phyloP scores from a whole-genome alignment of 2,329 filamentous ascomycete genomes.

The Monosporascus sp. region DNA sequence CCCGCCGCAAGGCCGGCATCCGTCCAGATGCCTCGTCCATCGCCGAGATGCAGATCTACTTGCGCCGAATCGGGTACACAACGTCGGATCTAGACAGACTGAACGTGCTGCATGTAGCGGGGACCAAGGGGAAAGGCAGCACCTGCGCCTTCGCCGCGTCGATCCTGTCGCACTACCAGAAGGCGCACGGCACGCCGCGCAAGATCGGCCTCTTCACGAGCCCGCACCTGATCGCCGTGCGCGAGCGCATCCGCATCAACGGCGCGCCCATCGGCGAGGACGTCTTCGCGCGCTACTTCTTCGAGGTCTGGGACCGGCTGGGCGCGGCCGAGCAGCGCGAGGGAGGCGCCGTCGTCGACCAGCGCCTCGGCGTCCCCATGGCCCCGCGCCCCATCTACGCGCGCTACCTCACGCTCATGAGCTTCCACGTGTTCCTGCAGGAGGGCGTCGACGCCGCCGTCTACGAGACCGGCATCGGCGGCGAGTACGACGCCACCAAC shows the following conservation, averaged over 20 bases:
- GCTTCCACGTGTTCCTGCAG: slow-evolving; percentile 60
- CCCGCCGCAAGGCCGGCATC: slow-evolving; percentile 68
- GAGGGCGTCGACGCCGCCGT: slow-evolving; percentile 59
- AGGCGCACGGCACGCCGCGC: slow-evolving; percentile 25
- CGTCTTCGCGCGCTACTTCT: slow-evolving; percentile 61
- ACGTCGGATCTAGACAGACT: slow-evolving; percentile 50
- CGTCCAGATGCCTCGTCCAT: slow-evolving; percentile 65
- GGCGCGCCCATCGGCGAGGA: slow-evolving; percentile 51
- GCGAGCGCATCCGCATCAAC: slow-evolving; percentile 62
- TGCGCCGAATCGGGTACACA: slow-evolving; percentile 72
- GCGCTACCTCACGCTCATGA: slow-evolving; percentile 60
- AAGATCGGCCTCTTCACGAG: slow-evolving; percentile 63
- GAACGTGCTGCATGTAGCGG: slow-evolving; percentile 65
- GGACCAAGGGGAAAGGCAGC: slow-evolving; percentile 73
- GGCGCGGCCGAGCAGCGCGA: slow-evolving; percentile 28
- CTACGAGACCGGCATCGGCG: slow-evolving; percentile 63
- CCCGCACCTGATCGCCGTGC: slow-evolving; percentile 62
- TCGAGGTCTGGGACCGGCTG: slow-evolving; percentile 60
- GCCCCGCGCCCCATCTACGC: slow-evolving; percentile 50
- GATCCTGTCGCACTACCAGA: slow-evolving; percentile 51
- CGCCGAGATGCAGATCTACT: slow-evolving; percentile 74
- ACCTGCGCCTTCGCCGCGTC: slow-evolving; percentile 64
- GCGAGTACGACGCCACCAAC: slow-evolving; percentile 66
- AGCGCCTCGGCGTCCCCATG: slow-evolving; percentile 25
- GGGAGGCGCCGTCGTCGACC: slow-evolving; percentile 20